A percentile compares a stretch with the other conserved stretches of the same genome.
These are phyloP conservation scores for Alternaria longipes DNA, from an alignment of 2,329 filamentous ascomycete genomes.

Conservation along the genomic window DNA sequence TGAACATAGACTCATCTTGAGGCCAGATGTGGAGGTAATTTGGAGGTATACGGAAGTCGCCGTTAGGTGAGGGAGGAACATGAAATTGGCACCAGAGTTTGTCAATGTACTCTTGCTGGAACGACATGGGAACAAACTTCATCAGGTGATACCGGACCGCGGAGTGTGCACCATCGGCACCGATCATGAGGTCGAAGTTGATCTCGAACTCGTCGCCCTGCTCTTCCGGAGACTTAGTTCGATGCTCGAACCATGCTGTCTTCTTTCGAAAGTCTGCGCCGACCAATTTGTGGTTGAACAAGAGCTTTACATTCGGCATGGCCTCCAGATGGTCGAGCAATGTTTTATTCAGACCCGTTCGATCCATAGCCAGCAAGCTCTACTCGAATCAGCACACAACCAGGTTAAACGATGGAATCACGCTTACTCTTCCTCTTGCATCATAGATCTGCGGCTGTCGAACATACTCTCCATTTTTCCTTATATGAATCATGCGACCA, in stretches of 20 bases:
- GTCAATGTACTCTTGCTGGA: constrained; percentile 93
- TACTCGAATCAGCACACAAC: constrained; percentile 50
- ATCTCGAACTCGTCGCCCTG: constrained; percentile 74
- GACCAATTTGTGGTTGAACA: constrained; percentile 93
- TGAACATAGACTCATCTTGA: constrained; percentile 95
- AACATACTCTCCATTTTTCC: constrained; percentile 71
- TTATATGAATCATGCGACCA: constrained; percentile 94
- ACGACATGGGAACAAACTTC: constrained; percentile 92
- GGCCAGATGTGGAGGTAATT: constrained; percentile 99
- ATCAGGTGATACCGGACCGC: constrained; percentile 91
- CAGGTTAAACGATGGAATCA: neutral
- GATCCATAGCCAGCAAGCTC: constrained; percentile 87
- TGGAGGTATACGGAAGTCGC: constrained; percentile 81
- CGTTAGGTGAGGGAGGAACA: constrained; percentile 66
- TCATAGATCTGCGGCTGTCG: constrained; percentile 91
- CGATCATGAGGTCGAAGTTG: constrained; percentile 90
- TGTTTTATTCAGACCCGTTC: constrained; percentile 81
- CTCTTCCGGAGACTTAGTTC: constrained; percentile 36
- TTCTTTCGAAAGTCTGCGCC: constrained; percentile 83
- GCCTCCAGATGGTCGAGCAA: constrained; percentile 84
- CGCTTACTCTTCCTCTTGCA: constrained; percentile 78
- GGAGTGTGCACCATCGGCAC: constrained; percentile 94
- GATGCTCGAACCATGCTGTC: constrained; percentile 85
- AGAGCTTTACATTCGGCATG: constrained; percentile 88
- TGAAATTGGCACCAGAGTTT: constrained; percentile 97